phyloP scores from a whole-genome alignment of 306 rosid genomes.

The Vigna angularis region DNA sequence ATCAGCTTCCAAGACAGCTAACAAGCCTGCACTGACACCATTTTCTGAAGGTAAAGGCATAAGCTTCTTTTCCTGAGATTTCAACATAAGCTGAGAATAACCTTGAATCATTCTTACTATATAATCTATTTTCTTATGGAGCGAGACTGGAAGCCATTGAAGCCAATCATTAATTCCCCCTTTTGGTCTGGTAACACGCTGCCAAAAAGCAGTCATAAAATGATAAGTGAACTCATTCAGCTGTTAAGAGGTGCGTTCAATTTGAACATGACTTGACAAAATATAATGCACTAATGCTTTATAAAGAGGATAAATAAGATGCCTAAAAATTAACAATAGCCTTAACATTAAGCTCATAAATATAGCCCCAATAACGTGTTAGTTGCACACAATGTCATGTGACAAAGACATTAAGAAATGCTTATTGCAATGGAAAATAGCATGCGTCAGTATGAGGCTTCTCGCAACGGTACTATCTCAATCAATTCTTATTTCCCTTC shows the following conservation, averaged over 20 bases:
- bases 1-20: conserved; percentile 86
- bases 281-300: not conserved
- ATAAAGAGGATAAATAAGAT: conserved; percentile 7
- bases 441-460: not conserved
- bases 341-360: conserved; percentile 11
- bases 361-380: conserved; percentile 5
- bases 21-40: conserved; percentile 71
- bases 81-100: conserved; percentile 52
- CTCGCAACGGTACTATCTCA: conserved; percentile 5
- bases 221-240: conserved; percentile 30
- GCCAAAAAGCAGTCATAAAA: conserved; percentile 42
- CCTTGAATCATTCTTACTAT: conserved; percentile 54
- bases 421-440: not conserved
- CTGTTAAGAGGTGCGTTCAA: conserved; percentile 1
- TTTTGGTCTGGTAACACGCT: conserved; percentile 92
- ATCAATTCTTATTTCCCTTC: conserved; percentile 2
- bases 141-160: conserved; percentile 90
- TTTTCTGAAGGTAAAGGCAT: conserved; percentile 63
- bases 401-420: not conserved
- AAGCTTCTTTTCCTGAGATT: conserved; percentile 54
- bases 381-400: conserved; percentile 12
- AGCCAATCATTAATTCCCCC: conserved; percentile 90
- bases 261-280: conserved; percentile 1
- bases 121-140: conserved; percentile 70
- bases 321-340: not conserved